Base-by-base conservation (phyloP, 1,139 yeast species). In the Meyerozyma guilliermondii region DNA sequence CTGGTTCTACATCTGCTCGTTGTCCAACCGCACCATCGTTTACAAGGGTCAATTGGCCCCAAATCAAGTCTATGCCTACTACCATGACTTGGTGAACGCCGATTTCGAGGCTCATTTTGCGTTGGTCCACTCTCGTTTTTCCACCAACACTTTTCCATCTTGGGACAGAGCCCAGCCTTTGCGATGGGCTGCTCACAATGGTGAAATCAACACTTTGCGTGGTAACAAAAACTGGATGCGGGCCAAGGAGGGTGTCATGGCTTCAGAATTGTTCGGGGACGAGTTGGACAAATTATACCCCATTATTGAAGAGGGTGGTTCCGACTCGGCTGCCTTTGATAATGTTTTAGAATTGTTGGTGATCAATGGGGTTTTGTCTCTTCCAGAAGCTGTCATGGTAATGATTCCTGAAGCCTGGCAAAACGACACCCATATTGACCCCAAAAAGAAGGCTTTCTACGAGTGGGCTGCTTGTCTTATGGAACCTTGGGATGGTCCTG, bases 401-500 rank as follows among this genome's bases (percentile, higher is more conserved):
- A 76, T 92, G 77, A 91, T 92, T 50, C 98, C 98, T 35, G 98
- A 92, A 67, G 98, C 98, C 3, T 91, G 97, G 95, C 97, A 91
- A 65, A 86, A 87, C 62, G 92, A 89, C 65, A 68, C 71, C 45
- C 65, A 76, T 50, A 89, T 91, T 83, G 96, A 91, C 63, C 88
- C 95, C 43, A 83, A 85, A 61, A 87, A 89, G 71, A 82, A 78
- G 58, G 97, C 98, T 0, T 92, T 94, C 66, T 92, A 91, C 68
- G 98, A 92, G 66, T 92, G 98, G 98, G 98, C 98, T 40, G 96
- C 98, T 14, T 89, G 97, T 69, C 71, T 91, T 54, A 92, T 92
- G 97, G 98, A 92, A 71, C 98, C 98, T 17, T 92, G 98, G 98
- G 98, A 92, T 69, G 98, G 98, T 53, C 98, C 98, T 30, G 98